Evolutionary conservation across 2,329 filamentous ascomycete genomes (phyloP).

Genomic region (Arthrobotrys entomopaga): DNA sequence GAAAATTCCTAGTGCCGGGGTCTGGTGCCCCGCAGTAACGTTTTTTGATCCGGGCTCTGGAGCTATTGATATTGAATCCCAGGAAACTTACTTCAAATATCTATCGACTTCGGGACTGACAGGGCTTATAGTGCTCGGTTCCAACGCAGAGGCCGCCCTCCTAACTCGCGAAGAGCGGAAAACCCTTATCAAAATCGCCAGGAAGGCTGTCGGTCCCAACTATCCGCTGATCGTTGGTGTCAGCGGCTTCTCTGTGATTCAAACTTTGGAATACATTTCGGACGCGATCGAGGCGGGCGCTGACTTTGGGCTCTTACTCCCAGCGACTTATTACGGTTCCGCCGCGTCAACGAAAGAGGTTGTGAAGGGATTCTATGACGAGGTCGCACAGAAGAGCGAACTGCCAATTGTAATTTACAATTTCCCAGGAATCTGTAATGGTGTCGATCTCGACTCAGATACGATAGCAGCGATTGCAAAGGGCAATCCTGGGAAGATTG

Average conservation of each 20-base stretch:
- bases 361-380: slow-evolving; percentile 70
- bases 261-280: slow-evolving; percentile 70
- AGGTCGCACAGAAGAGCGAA: slow-evolving; percentile 67
- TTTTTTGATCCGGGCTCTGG: slow-evolving; percentile 68
- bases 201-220: slow-evolving; percentile 66
- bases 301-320: slow-evolving; percentile 71
- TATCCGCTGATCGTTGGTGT: slow-evolving; percentile 73
- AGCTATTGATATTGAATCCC: slow-evolving; percentile 65
- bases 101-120: slow-evolving; percentile 66
- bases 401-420: slow-evolving; percentile 74
- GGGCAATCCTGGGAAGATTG: slow-evolving; percentile 67
- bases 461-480: slow-evolving; percentile 68
- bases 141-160: slow-evolving; percentile 69
- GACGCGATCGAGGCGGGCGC: slow-evolving; percentile 72
- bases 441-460: slow-evolving; percentile 74
- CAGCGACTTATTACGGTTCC: slow-evolving; percentile 74
- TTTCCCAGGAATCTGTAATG: slow-evolving; percentile 75
- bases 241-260: slow-evolving; percentile 72
- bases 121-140: slow-evolving; percentile 68
- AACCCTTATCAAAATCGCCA: slow-evolving; percentile 69
- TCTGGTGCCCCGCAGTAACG: slow-evolving; percentile 68
- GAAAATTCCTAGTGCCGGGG: slow-evolving; percentile 61
- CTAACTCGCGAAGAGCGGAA: slow-evolving; percentile 70
- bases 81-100: slow-evolving; percentile 67
- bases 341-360: slow-evolving; percentile 68